Evolutionary conservation across 495 filamentous ascomycete species (phyloP).

Genomic region (Penicillium tannophilum): DNA sequence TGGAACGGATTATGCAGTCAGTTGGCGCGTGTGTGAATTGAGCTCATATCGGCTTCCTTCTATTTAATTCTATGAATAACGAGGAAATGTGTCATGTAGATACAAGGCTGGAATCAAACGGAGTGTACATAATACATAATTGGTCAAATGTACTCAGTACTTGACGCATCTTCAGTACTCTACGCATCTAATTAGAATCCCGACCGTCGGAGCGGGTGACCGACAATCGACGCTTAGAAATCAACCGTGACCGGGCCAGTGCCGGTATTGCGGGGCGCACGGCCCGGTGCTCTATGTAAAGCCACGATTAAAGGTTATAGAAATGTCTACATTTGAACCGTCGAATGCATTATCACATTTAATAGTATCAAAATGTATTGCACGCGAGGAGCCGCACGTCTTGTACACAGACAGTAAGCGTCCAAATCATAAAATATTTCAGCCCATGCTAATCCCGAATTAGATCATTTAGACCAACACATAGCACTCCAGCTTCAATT

Average conservation of each 20-base stretch:
- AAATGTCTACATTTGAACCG: not conserved
- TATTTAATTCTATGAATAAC: not conserved
- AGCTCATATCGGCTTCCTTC: not conserved
- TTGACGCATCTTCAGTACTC: too few species aligned
- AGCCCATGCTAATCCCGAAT: not conserved
- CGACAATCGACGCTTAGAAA: not conserved
- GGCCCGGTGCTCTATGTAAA: not conserved
- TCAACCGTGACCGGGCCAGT: not conserved
- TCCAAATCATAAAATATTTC: not conserved
- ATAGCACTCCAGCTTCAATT: not conserved
- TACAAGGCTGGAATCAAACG: too few species aligned
- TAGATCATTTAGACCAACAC: not conserved
- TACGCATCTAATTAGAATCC: too few species aligned
- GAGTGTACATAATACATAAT: too few species aligned
- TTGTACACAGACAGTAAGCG: not conserved
- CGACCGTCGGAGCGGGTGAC: not conserved
- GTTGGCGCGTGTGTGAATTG: conserved; percentile 16
- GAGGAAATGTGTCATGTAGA: not conserved
- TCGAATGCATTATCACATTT: not conserved
- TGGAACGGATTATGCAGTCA: conserved; percentile 35
- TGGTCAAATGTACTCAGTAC: too few species aligned
- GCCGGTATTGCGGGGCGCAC: not conserved
- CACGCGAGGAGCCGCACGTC: not conserved
- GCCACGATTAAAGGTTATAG: not conserved
- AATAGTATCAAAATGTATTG: not conserved